Conservation (phyloP, 139 green algal genomes). For the Yamagishiella unicocca region DNA sequence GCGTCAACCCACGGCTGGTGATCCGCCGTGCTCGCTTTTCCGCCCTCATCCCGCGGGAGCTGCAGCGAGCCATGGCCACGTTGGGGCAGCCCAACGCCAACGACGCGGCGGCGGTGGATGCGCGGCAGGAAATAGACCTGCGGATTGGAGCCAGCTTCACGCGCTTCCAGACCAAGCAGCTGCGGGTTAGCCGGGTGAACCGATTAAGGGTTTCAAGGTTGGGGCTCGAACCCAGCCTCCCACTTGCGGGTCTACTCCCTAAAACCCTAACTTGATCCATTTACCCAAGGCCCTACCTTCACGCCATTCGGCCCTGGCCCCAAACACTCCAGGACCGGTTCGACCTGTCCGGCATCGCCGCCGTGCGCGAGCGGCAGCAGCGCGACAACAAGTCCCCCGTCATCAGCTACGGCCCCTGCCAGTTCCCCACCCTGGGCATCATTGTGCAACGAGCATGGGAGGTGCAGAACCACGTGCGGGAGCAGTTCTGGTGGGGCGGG, state of each 20-base stretch:
- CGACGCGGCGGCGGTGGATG: conserved; percentile 93
- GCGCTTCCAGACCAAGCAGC: conserved; percentile 94
- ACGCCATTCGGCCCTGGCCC: too few relatives aligned
- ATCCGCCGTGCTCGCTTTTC: conserved; percentile 93
- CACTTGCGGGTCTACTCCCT: background rate
- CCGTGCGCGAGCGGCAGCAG: conserved; percentile 35
- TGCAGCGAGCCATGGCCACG: conserved; percentile 57
- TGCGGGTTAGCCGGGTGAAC: too few relatives aligned
- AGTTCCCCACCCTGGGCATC: conserved; percentile 98
- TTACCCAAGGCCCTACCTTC: too few relatives aligned
- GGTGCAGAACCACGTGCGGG: conserved; percentile 91
- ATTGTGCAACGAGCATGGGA: conserved; percentile 98
- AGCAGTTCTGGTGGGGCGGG: conserved; percentile 90
- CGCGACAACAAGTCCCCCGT: conserved; percentile 25
- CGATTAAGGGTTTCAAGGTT: too few relatives aligned
- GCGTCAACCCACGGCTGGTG: conserved; percentile 76
- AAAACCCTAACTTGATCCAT: background rate
- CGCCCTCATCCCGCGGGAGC: conserved; percentile 67
- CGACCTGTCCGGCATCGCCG: conserved; percentile 71
- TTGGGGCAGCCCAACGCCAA: conserved; percentile 75
- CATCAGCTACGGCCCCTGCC: conserved; percentile 96
- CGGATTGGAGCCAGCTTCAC: conserved; percentile 96
- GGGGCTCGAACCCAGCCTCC: background rate
- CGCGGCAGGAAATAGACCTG: conserved; percentile 95
- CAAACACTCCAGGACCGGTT: conserved; percentile 84